Evolutionary conservation across 1,284 basidiomycete species (phyloP).

Genomic region (Cutaneotrichosporon dermatis): DNA sequence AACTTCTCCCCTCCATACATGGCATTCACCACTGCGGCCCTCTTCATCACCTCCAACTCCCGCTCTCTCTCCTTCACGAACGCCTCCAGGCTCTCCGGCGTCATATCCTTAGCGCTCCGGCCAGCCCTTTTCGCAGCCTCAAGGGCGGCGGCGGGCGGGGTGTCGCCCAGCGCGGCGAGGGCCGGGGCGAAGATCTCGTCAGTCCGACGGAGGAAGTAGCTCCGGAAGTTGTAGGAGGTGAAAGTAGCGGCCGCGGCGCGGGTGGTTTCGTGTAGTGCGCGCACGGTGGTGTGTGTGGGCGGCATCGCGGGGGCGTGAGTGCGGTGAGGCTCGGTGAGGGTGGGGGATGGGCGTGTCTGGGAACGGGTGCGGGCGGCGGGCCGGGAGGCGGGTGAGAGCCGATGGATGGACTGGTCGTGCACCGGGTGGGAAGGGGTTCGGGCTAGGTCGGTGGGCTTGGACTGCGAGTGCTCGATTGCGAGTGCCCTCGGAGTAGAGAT

Average conservation of each 20-base stretch:
- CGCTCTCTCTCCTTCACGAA: constrained; percentile 66
- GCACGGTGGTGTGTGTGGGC: constrained; percentile 57
- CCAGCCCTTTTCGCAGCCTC: background rate
- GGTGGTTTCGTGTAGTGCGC: constrained; percentile 65
- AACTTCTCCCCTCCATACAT: constrained; percentile 74
- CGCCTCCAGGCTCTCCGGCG: constrained; percentile 57
- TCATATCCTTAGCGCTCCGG: constrained; percentile 48
- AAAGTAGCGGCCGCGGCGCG: constrained; percentile 72
- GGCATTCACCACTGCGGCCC: constrained; percentile 76
- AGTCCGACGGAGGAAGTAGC: constrained; percentile 71
- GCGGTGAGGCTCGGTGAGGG: background rate
- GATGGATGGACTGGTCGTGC: too few species aligned
- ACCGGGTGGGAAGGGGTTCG: too few species aligned
- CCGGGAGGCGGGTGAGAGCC: too few species aligned
- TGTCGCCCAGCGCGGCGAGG: constrained; percentile 26
- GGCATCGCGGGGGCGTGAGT: constrained; percentile 40
- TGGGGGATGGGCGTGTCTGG: background rate
- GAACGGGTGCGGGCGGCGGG: too few species aligned
- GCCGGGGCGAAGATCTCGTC: constrained; percentile 58
- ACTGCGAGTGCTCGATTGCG: too few species aligned
- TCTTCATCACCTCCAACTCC: constrained; percentile 68
- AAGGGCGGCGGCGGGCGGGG: constrained; percentile 3
- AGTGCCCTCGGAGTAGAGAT: too few species aligned
- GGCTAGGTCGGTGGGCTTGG: too few species aligned
- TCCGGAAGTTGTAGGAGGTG: constrained; percentile 83